phyloP scores from a whole-genome alignment of 805 yeast genomes.

The Cyberlindnera meyerae region DNA sequence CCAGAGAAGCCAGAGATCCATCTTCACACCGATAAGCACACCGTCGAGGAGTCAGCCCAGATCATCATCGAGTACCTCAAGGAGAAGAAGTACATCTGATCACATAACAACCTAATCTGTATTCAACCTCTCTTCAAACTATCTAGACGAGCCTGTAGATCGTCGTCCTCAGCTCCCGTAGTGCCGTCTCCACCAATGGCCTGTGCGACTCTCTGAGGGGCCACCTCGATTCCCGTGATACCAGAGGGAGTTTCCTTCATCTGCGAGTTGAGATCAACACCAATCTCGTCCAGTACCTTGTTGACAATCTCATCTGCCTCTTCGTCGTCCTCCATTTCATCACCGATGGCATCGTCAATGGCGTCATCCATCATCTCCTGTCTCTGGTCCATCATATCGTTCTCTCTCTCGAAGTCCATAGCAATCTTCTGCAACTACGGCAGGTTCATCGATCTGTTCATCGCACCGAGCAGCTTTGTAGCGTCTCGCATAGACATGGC shows the following conservation, averaged over 20 bases:
- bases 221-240: conserved; percentile 20
- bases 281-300: conserved; percentile 93
- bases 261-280: conserved; percentile 67
- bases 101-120: no score
- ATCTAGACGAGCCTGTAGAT: conserved; percentile 81
- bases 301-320: conserved; percentile 89
- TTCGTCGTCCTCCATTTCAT: conserved; percentile 81
- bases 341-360: conserved; percentile 93
- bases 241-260: conserved; percentile 43
- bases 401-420: conserved; percentile 91
- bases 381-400: conserved; percentile 96
- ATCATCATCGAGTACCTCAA: conserved; percentile 64
- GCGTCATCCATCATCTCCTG: conserved; percentile 99
- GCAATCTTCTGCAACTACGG: conserved; percentile 87
- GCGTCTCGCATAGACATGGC: conserved; percentile 93
- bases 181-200: conserved; percentile 46
- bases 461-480: conserved; percentile 72
- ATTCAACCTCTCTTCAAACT: conserved; percentile 60
- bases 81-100: conserved; percentile 35
- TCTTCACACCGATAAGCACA: conserved; percentile 61
- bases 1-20: conserved; percentile 84
- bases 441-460: conserved; percentile 87
- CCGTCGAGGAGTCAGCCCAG: conserved; percentile 79
- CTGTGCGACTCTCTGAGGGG: conserved; percentile 40
- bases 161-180: conserved; percentile 56